Percentiles rank a stretch among this genome's conserved stretches.
phyloP scores from a whole-genome alignment of 768 basidiomycete genomes.

The Termitomyces sp. region DNA sequence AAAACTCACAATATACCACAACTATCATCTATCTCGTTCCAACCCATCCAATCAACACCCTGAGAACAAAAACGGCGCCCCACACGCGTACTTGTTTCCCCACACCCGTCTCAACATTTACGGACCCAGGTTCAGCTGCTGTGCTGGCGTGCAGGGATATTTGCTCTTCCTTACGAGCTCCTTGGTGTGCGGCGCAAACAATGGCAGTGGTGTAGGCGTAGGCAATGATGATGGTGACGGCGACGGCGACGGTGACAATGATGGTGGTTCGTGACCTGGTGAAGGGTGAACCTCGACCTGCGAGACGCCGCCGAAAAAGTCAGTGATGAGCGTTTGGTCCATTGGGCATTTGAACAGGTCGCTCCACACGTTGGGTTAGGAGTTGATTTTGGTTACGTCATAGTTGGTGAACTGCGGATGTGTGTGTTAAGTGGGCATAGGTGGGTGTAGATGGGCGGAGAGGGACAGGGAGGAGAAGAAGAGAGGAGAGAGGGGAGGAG shows the following conservation, averaged over 20 bases:
- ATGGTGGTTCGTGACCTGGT: neutral
- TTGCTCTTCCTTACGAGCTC: no score
- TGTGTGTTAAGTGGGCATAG: no score
- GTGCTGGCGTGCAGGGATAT: neutral
- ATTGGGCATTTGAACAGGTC: conserved; percentile 75
- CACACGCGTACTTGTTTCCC: neutral
- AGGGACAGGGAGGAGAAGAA: no score
- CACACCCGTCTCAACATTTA: no score
- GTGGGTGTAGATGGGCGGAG: no score
- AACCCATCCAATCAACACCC: conserved; percentile 31
- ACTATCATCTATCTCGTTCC: conserved; percentile 17
- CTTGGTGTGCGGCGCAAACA: no score
- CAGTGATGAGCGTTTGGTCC: conserved; percentile 64
- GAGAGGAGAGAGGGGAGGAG: no score
- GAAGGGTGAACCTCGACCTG: conserved; percentile 64
- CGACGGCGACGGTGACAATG: no score
- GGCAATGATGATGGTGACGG: no score
- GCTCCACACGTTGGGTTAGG: conserved; percentile 85
- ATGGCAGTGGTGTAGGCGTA: no score
- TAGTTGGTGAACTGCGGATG: conserved; percentile 72
- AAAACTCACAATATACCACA: no score
- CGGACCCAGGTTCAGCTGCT: no score
- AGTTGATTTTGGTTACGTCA: conserved; percentile 71
- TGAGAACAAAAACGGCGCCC: conserved; percentile 23
- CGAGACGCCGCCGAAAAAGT: conserved; percentile 87